Percentiles rank a stretch among this genome's conserved stretches.
Conservation (phyloP, 2,329 filamentous ascomycete genomes). For the Chaetomium globosum region DNA sequence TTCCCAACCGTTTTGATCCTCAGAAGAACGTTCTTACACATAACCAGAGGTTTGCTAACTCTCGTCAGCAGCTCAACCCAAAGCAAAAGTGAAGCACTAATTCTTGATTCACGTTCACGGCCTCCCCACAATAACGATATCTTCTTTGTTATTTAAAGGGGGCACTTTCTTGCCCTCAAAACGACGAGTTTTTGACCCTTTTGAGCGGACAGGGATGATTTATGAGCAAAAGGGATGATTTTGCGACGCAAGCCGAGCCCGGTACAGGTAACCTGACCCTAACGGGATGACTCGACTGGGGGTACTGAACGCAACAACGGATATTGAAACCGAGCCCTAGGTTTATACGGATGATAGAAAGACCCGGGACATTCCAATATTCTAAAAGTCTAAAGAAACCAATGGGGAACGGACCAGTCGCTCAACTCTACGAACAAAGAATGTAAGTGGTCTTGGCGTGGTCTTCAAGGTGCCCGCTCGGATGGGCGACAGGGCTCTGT, state of each 20-base stretch:
- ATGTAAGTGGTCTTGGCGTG: not conserved
- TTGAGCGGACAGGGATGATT: too few relatives aligned
- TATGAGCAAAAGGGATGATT: too few relatives aligned
- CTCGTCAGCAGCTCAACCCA: too few relatives aligned
- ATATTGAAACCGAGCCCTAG: not conserved
- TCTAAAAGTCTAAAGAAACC: not conserved
- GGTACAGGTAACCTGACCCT: not conserved
- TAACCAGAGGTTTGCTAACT: too few relatives aligned
- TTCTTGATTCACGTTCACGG: too few relatives aligned
- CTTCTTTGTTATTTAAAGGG: too few relatives aligned
- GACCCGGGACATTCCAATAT: not conserved
- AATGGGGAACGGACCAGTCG: not conserved
- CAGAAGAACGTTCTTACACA: too few relatives aligned
- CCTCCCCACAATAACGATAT: too few relatives aligned
- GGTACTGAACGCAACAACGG: not conserved
- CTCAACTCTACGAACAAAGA: not conserved
- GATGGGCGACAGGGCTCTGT: constrained; percentile 5
- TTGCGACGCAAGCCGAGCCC: not conserved
- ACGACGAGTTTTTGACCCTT: too few relatives aligned
- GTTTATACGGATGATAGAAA: not conserved
- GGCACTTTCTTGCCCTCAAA: too few relatives aligned
- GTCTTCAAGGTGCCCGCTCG: constrained; percentile 12
- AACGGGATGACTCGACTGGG: not conserved
- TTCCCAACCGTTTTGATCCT: too few relatives aligned
- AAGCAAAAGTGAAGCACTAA: too few relatives aligned